Evolutionary conservation across 2,329 filamentous ascomycete genomes (phyloP), one percentile per base, ranked within the genome.

Genomic region (Macroventuria anomochaeta): DNA sequence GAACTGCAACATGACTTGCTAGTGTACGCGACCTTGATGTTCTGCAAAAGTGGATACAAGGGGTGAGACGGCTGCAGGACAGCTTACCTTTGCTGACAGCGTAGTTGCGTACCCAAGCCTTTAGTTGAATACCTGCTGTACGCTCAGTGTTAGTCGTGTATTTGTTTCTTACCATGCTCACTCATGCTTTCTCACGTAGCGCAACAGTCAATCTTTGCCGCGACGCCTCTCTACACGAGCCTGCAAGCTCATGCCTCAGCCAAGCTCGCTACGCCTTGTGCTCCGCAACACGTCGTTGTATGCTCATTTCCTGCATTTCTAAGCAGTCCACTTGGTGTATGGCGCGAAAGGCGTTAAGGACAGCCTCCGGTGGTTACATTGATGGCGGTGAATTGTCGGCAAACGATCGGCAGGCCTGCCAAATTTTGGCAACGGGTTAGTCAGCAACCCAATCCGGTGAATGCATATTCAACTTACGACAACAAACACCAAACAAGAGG

Each of bases 81-180:
- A 18, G 41, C 49, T 53, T 41, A 41, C 42, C 20, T 13, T 13
- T 46, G 29, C 49, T 41, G 34, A 53, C 50, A 37, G 7, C 12
- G 23, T 15, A 34, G 23, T 13, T 15, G 3, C 10, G n/a, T 32
- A 38, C 17, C 10, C 25, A 8, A 36, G 4, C 2, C 1, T 10
- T 34, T 3, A n/a, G 12, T 10, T 28, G 10, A 15, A 21, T 15
- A 38, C n/a, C n/a, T 28, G 20, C 18, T 29, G 12, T 3, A 13
- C 2, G 13, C 7, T 49, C 4, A 5, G 5, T 17, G 2, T 36
- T 13, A 18, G 12, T 11, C 1, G n/a, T 17, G 1, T 2, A 26
- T 10, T 5, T 7, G 15, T 32, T 7, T 8, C 7, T 18, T 8
- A 17, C 33, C n/a, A 17, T 20, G 40, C 41, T 46, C 34, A 46